phyloP scores from a whole-genome alignment of 208 protist genomes.

The Leishmania braziliensis region DNA sequence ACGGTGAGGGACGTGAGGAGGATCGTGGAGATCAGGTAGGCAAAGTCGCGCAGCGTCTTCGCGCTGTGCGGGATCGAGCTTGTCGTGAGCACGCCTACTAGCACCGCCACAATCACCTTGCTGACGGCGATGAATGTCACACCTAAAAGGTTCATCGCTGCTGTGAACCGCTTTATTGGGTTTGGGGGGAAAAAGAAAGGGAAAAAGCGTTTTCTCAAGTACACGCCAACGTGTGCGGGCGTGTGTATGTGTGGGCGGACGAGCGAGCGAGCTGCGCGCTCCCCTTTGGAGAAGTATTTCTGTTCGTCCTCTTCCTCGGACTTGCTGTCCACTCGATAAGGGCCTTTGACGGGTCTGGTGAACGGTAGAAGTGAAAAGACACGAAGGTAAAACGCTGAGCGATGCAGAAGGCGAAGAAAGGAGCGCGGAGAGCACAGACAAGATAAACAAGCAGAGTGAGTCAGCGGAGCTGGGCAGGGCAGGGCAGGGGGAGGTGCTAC shows the following conservation, averaged over 20 bases:
- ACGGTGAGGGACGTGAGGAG: slow-evolving; percentile 70
- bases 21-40: slow-evolving; percentile 66
- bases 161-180: neutral
- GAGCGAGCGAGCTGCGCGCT: neutral
- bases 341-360: no score
- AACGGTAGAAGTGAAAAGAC: no score
- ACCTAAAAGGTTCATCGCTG: slow-evolving; percentile 53
- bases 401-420: neutral
- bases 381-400: neutral
- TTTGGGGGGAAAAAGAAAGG: neutral
- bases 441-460: no score
- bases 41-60: slow-evolving; percentile 66
- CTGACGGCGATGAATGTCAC: slow-evolving; percentile 69
- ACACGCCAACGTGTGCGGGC: neutral
- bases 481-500: neutral
- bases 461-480: no score
- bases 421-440: no score
- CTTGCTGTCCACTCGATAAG: neutral
- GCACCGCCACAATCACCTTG: slow-evolving; percentile 79
- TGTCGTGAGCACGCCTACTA: slow-evolving; percentile 62
- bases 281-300: neutral
- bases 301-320: neutral
- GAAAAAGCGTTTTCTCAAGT: neutral
- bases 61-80: slow-evolving; percentile 51
- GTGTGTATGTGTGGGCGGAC: neutral